These are phyloP conservation scores for Naumovozyma baii DNA, from an alignment of 805 yeast species.

Conservation along the genomic window DNA sequence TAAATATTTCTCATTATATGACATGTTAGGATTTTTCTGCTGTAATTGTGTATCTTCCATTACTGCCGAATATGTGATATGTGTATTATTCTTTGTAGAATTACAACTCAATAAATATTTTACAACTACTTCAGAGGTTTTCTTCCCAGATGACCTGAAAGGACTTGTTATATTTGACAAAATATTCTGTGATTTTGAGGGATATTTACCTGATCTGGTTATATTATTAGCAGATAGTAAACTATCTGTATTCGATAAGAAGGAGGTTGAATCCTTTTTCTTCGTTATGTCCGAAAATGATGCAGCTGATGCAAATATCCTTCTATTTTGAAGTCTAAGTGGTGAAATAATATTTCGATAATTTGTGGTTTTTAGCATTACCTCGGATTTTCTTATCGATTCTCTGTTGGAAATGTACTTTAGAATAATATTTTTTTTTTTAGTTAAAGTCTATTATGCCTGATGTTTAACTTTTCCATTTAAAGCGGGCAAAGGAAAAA, in stretches of 20 bases:
- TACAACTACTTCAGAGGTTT: neutral
- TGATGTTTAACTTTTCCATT: too few species aligned
- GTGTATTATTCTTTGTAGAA: slow-evolving; percentile 77
- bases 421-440: too few species aligned
- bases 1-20: slow-evolving; percentile 62
- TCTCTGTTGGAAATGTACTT: too few species aligned
- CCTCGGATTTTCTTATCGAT: too few species aligned
- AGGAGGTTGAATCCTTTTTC: neutral
- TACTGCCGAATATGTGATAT: slow-evolving; percentile 63
- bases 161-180: slow-evolving; percentile 20
- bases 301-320: neutral
- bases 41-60: slow-evolving; percentile 53
- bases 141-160: neutral
- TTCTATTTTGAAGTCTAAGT: neutral
- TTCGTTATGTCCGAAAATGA: neutral
- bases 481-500: too few species aligned
- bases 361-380: neutral
- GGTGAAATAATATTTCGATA: neutral
- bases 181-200: neutral
- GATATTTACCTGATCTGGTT: too few species aligned
- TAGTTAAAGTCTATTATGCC: too few species aligned
- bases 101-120: slow-evolving; percentile 67
- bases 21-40: slow-evolving; percentile 43
- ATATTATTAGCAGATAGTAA: too few species aligned
- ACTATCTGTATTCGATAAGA: neutral